These are phyloP conservation scores for Psilocybe mexicana DNA, from an alignment of 1,284 basidiomycete species.

Conservation along the genomic window DNA sequence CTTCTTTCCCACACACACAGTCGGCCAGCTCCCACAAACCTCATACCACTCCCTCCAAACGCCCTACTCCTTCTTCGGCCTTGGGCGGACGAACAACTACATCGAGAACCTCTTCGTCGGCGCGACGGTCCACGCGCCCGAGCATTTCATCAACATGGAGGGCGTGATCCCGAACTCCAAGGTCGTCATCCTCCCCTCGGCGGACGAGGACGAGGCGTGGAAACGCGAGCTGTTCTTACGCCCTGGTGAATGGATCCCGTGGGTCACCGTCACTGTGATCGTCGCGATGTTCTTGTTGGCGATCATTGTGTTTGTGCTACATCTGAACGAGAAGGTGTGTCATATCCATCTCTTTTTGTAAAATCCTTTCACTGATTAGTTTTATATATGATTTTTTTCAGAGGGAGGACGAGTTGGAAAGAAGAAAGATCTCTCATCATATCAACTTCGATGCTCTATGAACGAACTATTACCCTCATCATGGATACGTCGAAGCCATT, in stretches of 20 bases:
- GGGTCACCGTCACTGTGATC: conserved; percentile 88
- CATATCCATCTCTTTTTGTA: not conserved
- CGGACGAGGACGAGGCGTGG: conserved; percentile 65
- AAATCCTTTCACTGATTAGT: no score
- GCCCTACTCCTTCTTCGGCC: conserved; percentile 95
- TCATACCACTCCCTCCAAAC: conserved; percentile 87
- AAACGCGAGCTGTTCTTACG: conserved; percentile 43
- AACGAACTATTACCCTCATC: conserved; percentile 11
- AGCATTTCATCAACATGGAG: conserved; percentile 89
- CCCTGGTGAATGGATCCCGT: conserved; percentile 97
- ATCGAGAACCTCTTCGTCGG: conserved; percentile 96
- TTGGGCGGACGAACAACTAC: conserved; percentile 99
- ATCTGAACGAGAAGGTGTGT: conserved; percentile 88
- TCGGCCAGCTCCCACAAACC: conserved; percentile 91
- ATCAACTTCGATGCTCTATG: conserved; percentile 96
- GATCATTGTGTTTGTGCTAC: conserved; percentile 83
- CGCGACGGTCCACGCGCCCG: conserved; percentile 69
- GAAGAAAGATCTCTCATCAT: conserved; percentile 84
- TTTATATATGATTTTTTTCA: no score
- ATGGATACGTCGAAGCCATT: no score
- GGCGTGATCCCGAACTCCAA: conserved; percentile 98
- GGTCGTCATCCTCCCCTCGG: conserved; percentile 89
- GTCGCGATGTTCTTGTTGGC: conserved; percentile 76
- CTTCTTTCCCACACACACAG: conserved; percentile 39
- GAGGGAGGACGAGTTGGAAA: conserved; percentile 91